Evolutionary conservation across 2,329 filamentous ascomycete species (phyloP), one percentile per base, ranked within the genome.

Genomic region (Bertia moriformis): DNA sequence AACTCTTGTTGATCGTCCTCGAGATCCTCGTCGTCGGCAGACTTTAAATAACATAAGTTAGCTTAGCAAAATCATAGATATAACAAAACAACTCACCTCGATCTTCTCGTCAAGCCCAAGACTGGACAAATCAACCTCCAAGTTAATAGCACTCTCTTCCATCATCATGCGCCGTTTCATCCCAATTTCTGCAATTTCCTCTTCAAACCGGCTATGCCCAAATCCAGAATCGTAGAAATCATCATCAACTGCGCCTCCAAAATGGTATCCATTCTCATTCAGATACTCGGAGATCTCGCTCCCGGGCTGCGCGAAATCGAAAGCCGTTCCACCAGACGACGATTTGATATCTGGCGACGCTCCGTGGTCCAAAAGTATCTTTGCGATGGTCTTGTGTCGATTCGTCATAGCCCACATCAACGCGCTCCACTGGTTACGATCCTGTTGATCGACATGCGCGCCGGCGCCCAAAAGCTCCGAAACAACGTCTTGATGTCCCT

Each of bases 331-430:
- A 22, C 91, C 91, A 10, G 85, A 88, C 0, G 86, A 91, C 1
- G 91, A 96, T 56, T 93, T 94, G 48, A 93, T 83, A 51, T 96
- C 89, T 3, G 88, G 82, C n/a, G 88, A 94, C 15, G 91, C 91
- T 14, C 88, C 88, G 51, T 91, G 84, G 55, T 98, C 89, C 22
- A 98, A 71, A 14, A 98, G 65, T 10, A 87, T 69, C 59, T 96
- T 96, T 24, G 89, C 88, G 48, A 98, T 98, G 37, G 78, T 79
- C 61, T 96, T 96, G 61, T 98, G 91, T 41, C 88, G 69, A 58
- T 98, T 98, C 41, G 91, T 98, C 85, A 96, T 96, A 38, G 91
- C 89, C 91, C 91, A 98, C 88, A 98, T 98, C 44, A 98, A 68
- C 13, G 91, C 84, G 51, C 85, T 96, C 91, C 91, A 98, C 53